A percentile compares a stretch with the other conserved stretches of the same genome.
Conservation (phyloP, 192 early-diverging fungal species). For the Entomortierella beljakovae region DNA sequence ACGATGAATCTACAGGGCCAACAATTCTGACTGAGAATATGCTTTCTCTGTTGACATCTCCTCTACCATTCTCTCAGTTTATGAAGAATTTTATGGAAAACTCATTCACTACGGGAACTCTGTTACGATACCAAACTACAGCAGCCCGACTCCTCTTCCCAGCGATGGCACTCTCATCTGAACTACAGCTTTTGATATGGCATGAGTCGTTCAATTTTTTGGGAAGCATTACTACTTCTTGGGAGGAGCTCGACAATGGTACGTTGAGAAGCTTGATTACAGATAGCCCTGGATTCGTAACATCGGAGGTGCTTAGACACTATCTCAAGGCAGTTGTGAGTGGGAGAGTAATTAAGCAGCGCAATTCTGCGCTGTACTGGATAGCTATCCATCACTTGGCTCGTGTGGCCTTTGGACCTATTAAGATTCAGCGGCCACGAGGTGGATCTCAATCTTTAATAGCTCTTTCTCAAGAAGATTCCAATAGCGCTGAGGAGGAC, state of each 20-base stretch:
- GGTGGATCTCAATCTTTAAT: neutral
- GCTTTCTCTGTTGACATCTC: constrained; percentile 33
- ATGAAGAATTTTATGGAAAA: constrained; percentile 52
- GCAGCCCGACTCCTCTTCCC: constrained; percentile 46
- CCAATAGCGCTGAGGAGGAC: neutral
- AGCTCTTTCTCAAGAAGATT: neutral
- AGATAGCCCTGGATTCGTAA: constrained; percentile 21
- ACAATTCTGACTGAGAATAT: constrained; percentile 29
- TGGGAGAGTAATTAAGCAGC: constrained; percentile 50
- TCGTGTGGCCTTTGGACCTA: constrained; percentile 21
- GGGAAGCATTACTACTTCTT: constrained; percentile 39
- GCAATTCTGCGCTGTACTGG: constrained; percentile 47
- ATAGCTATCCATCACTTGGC: constrained; percentile 50
- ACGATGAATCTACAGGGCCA: constrained; percentile 18
- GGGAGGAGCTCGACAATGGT: constrained; percentile 36
- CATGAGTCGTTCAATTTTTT: constrained; percentile 45
- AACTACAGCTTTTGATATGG: constrained; percentile 38
- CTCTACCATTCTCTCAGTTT: constrained; percentile 44
- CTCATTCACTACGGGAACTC: constrained; percentile 41
- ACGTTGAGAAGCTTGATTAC: constrained; percentile 40
- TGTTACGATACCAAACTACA: constrained; percentile 43
- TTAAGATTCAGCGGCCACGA: constrained; percentile 14
- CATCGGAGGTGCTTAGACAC: constrained; percentile 23
- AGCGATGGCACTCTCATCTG: constrained; percentile 40
- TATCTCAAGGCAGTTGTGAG: constrained; percentile 43